Percentiles rank a stretch among this genome's conserved stretches.
phyloP scores from a whole-genome alignment of 169 alveolate genomes.

The Plasmodium cynomolgi region DNA sequence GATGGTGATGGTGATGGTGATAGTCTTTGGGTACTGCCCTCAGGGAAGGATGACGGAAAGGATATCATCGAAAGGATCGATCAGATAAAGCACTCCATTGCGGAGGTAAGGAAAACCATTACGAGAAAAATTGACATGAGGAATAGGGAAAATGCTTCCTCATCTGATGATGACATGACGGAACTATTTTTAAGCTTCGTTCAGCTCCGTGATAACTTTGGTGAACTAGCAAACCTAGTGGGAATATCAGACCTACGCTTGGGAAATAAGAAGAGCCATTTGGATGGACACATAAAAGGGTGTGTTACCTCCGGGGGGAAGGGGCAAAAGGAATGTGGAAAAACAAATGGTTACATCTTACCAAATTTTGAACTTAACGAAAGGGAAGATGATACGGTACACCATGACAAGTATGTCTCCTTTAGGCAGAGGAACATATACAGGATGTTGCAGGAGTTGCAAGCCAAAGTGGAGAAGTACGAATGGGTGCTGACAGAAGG shows the following conservation, averaged over 20 bases:
- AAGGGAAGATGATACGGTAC: neutral
- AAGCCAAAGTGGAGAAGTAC: neutral
- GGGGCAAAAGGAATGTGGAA: neutral
- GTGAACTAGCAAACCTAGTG: constrained; percentile 14
- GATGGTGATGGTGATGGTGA: neutral
- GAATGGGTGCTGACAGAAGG: neutral
- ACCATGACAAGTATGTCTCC: neutral
- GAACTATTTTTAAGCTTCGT: neutral
- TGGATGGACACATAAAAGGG: constrained; percentile 17
- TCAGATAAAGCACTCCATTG: constrained; percentile 14
- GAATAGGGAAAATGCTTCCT: neutral
- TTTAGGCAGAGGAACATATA: neutral
- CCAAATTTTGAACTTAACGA: neutral
- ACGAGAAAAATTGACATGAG: neutral
- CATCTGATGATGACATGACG: neutral
- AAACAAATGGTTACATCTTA: neutral
- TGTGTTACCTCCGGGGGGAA: neutral
- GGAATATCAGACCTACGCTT: constrained; percentile 9
- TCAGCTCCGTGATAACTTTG: neutral
- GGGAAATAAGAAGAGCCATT: neutral
- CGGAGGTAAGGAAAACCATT: constrained; percentile 1
- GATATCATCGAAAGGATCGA: constrained; percentile 8
- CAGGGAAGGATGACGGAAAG: neutral
- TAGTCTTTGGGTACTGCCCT: neutral
- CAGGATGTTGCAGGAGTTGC: neutral